Conservation (phyloP, 2,329 filamentous ascomycete species). For the Pestalotiopsis sp. region DNA sequence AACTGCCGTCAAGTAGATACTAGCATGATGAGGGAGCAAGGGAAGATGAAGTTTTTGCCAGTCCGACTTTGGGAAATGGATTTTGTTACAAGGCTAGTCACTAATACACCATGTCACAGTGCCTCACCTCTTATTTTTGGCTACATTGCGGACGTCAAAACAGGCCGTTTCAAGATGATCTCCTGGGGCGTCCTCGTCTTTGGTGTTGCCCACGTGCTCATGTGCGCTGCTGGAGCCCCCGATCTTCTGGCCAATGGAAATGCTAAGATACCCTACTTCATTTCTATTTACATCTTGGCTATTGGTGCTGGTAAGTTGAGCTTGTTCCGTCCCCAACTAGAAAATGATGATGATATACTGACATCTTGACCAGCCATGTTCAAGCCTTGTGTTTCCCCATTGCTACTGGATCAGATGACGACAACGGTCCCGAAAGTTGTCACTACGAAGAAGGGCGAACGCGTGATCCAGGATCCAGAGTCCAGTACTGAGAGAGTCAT, state of each 20-base stretch:
- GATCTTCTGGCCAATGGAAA: conserved; percentile 60
- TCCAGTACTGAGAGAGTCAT: conserved; percentile 68
- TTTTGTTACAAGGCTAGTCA: background rate
- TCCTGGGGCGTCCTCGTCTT: conserved; percentile 70
- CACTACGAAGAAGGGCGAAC: conserved; percentile 57
- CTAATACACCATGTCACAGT: background rate
- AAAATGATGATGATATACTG: background rate
- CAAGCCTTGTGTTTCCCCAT: conserved; percentile 73
- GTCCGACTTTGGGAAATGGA: background rate
- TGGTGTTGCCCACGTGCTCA: conserved; percentile 68
- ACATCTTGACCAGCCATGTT: conserved; percentile 48
- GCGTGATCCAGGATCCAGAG: conserved; percentile 70
- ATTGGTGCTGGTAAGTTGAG: conserved; percentile 63
- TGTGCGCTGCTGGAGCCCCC: conserved; percentile 62
- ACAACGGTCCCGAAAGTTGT: conserved; percentile 57
- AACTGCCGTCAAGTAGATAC: background rate
- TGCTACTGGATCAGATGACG: conserved; percentile 68
- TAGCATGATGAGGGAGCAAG: background rate
- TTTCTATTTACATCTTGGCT: conserved; percentile 53
- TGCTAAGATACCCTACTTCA: conserved; percentile 47
- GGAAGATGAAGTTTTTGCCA: background rate
- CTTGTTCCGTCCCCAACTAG: background rate
- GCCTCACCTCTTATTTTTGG: conserved; percentile 57
- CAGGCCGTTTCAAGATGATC: conserved; percentile 74
- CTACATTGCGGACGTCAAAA: conserved; percentile 67